Conservation (phyloP, 306 rosid species). For the Psophocarpus tetragonolobus region DNA sequence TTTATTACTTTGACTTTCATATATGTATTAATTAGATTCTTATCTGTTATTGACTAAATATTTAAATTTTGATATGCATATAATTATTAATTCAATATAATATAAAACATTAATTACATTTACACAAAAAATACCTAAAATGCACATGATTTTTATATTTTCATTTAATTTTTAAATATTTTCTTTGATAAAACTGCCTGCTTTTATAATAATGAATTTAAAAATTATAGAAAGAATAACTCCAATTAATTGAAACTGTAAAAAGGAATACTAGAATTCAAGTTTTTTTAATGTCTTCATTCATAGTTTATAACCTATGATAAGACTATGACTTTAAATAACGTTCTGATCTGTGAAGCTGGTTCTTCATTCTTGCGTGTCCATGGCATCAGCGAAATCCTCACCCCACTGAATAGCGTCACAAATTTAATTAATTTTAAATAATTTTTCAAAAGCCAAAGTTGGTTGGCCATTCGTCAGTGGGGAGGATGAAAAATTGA, state of each 20-base stretch:
- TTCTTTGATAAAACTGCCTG: too few relatives aligned
- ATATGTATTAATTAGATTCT: neutral
- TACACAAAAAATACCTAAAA: too few relatives aligned
- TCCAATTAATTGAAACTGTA: too few relatives aligned
- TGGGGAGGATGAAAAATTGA: slow-evolving; percentile 1
- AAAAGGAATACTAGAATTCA: too few relatives aligned
- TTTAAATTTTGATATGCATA: neutral
- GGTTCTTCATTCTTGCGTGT: neutral
- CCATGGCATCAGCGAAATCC: neutral
- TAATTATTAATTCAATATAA: neutral
- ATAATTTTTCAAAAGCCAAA: neutral
- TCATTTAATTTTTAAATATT: too few relatives aligned
- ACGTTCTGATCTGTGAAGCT: neutral
- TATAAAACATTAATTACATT: neutral
- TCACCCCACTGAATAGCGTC: neutral
- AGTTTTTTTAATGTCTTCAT: too few relatives aligned
- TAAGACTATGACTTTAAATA: neutral
- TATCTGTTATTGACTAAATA: neutral
- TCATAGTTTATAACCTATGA: neutral
- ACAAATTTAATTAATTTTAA: neutral
- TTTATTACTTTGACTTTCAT: neutral
- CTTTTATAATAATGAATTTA: too few relatives aligned
- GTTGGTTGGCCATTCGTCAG: slow-evolving; percentile 24
- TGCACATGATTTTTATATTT: too few relatives aligned
- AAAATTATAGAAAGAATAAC: too few relatives aligned